These are phyloP conservation scores for Penicillium sp. DNA, from an alignment of 2,329 filamentous ascomycete genomes.

Conservation along the genomic window DNA sequence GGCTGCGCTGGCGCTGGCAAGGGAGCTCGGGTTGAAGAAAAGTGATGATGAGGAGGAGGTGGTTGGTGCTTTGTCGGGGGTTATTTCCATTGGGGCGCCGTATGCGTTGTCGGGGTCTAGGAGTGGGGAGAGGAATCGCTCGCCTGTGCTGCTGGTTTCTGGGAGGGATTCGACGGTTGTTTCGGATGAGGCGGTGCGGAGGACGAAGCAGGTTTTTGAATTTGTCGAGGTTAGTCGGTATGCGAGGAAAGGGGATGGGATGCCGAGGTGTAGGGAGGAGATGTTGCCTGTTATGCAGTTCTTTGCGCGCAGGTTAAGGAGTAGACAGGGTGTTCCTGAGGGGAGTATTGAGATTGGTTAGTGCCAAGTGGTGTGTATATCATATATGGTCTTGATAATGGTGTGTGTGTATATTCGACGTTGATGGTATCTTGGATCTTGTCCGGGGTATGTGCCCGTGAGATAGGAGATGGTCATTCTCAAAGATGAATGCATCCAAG, in stretches of 20 bases:
- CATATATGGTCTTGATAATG: background rate
- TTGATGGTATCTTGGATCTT: background rate
- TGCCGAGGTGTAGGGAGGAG: constrained; percentile 81
- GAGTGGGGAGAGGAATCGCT: constrained; percentile 35
- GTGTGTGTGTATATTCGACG: too few species aligned
- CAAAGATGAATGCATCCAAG: background rate
- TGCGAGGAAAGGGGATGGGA: constrained; percentile 67
- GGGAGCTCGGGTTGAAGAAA: constrained; percentile 36
- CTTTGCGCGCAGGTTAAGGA: constrained; percentile 45
- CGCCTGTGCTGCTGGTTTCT: constrained; percentile 43
- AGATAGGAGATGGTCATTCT: background rate
- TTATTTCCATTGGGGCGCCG: constrained; percentile 44
- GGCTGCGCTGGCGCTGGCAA: constrained; percentile 55
- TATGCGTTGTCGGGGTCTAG: constrained; percentile 36
- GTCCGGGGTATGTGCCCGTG: background rate
- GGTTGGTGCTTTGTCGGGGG: constrained; percentile 33
- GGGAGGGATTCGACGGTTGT: constrained; percentile 49
- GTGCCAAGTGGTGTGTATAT: background rate
- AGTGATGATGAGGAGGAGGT: constrained; percentile 10
- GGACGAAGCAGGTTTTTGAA: constrained; percentile 62
- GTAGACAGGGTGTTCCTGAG: constrained; percentile 45
- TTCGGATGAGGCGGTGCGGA: constrained; percentile 60
- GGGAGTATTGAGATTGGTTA: constrained; percentile 44
- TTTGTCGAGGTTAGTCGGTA: constrained; percentile 66
- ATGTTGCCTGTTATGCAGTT: constrained; percentile 88